phyloP scores from a whole-genome alignment of 2,329 filamentous ascomycete species.

The Dendryphion nanum region DNA sequence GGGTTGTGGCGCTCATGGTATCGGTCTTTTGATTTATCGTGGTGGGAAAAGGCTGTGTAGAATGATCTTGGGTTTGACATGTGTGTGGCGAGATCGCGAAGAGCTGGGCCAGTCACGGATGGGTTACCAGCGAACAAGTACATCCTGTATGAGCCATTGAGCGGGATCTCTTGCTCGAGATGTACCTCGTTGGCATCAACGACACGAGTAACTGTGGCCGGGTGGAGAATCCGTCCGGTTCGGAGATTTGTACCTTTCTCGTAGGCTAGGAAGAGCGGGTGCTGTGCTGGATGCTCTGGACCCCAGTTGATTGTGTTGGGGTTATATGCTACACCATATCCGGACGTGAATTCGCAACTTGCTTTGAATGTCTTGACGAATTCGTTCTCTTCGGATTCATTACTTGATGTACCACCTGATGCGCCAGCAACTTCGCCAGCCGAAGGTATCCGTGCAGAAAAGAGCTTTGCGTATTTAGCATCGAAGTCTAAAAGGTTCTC shows the following conservation, averaged over 20 bases:
- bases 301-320: conserved; percentile 86
- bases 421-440: conserved; percentile 71
- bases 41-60: conserved; percentile 63
- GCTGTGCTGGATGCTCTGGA: conserved; percentile 67
- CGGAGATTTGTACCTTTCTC: conserved; percentile 57
- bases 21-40: conserved; percentile 51
- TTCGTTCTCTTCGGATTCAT: conserved; percentile 61
- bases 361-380: conserved; percentile 92
- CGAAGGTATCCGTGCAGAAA: conserved; percentile 74
- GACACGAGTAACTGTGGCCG: conserved; percentile 79
- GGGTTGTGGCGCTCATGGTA: conserved; percentile 84
- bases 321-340: conserved; percentile 84
- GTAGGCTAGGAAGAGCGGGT: conserved; percentile 65
- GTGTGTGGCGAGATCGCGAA: conserved; percentile 67
- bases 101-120: conserved; percentile 56
- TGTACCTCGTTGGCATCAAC: conserved; percentile 88
- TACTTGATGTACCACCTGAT: conserved; percentile 16
- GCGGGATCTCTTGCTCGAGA: conserved; percentile 82
- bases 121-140: conserved; percentile 80
- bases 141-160: conserved; percentile 84
- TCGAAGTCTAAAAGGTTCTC: conserved; percentile 85
- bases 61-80: conserved; percentile 69
- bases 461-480: conserved; percentile 83
- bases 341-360: conserved; percentile 86
- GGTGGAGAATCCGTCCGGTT: conserved; percentile 73